Conservation (phyloP, 805 yeast genomes). For the Barnettozyma sp. region DNA sequence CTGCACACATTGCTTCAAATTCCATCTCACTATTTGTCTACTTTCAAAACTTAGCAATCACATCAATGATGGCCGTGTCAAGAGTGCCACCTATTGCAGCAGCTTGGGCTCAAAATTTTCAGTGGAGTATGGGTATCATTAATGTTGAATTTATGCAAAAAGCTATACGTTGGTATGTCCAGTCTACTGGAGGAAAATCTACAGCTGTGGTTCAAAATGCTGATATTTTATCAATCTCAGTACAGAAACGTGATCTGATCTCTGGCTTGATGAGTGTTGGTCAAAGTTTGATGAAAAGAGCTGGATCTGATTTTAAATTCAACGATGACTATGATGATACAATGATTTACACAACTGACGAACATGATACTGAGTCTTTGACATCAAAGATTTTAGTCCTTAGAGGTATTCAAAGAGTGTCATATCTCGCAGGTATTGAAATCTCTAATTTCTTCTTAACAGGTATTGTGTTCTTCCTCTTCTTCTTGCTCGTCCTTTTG, state of each 20-base stretch:
- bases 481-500: constrained; percentile 59
- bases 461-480: constrained; percentile 73
- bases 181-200: constrained; percentile 82
- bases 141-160: constrained; percentile 75
- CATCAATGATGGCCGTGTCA: constrained; percentile 79
- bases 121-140: constrained; percentile 93
- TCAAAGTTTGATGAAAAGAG: constrained; percentile 27
- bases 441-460: constrained; percentile 82
- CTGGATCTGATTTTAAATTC: constrained; percentile 33
- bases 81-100: constrained; percentile 87
- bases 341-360: constrained; percentile 60
- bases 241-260: constrained; percentile 48
- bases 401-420: constrained; percentile 89
- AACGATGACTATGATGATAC: constrained; percentile 43
- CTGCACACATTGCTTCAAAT: constrained; percentile 83
- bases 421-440: constrained; percentile 79
- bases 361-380: constrained; percentile 48
- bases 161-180: constrained; percentile 78
- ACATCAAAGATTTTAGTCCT: constrained; percentile 69
- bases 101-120: constrained; percentile 86
- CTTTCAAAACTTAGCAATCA: constrained; percentile 82
- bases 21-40: constrained; percentile 77
- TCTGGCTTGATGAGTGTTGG: constrained; percentile 12
- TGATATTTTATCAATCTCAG: constrained; percentile 69
- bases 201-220: constrained; percentile 65